Evolutionary conservation across 1,139 yeast species (phyloP), one percentile per base, ranked within the genome.

Genomic region (Candida glucosophila): DNA sequence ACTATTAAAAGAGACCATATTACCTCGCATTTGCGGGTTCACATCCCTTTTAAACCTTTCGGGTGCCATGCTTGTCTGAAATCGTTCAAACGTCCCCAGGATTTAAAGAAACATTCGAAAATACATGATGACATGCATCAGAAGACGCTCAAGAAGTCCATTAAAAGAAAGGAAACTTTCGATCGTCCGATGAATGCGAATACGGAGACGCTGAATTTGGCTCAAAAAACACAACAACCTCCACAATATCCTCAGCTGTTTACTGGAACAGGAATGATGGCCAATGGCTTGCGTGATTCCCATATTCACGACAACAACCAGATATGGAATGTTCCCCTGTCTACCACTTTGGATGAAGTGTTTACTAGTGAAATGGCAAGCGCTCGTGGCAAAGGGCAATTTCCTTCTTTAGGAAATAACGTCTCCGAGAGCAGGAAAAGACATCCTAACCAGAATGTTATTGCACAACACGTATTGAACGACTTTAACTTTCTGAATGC

Each of bases 1-100:
- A 86, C 95, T 4, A 81, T 81, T 35, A 88, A 90, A 55, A 70
- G 97, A 46, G 97, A 90, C 55, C 98, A 90, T 52, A 83, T 90
- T 35, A 86, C 97, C 2, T 82, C 95, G 3, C 98, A 90, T 52
- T 64, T 88, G 41, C 68, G 97, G 37, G 96, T 90, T 14, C 98
- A 90, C 49, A 88, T 90, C 16, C 95, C 96, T 1, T 64, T 86
- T 47, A 88, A 86, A 55, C 97, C 97, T 5, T 86, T 71, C 63
- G 73, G 66, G 35, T 90, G 98, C 56, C 67, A 71, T 12, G 55
- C 66, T 28, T 90, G 98, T 56, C 59, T 73, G 17, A 86, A 86
- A 61, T 70, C 73, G 35, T 90, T 90, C 59, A 88, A 90, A 62
- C 70, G 98, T 44, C 96, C 96, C 6, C 98, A 88, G 55, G 98